phyloP scores from a whole-genome alignment of 768 basidiomycete genomes.

The Dictyophora rubrovolvata region DNA sequence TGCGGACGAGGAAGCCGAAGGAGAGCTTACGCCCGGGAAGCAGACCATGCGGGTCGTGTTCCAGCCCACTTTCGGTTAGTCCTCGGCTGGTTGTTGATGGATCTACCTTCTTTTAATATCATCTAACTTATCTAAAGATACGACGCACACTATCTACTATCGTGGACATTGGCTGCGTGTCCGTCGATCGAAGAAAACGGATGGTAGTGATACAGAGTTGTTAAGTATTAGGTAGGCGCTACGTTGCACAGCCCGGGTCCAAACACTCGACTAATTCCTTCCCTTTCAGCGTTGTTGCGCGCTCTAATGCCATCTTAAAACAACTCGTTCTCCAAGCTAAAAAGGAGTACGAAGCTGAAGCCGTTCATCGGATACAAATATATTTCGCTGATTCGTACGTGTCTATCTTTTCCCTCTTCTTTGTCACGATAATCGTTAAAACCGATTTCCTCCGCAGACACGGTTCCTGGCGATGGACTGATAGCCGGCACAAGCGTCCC shows the following conservation, averaged over 20 bases:
- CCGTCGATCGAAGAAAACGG: conserved; percentile 55
- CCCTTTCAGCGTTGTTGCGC: conserved; percentile 59
- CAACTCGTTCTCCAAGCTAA: conserved; percentile 87
- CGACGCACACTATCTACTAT: conserved; percentile 84
- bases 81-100: neutral
- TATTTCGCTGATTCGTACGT: conserved; percentile 68
- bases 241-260: neutral
- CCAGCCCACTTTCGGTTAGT: conserved; percentile 57
- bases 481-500: conserved; percentile 82
- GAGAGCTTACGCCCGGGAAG: conserved; percentile 36
- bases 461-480: conserved; percentile 82
- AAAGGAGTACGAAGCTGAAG: conserved; percentile 79
- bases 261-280: neutral
- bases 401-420: neutral
- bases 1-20: conserved; percentile 34
- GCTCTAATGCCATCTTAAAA: conserved; percentile 75
- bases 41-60: conserved; percentile 76
- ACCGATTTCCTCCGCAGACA: conserved; percentile 24
- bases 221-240: conserved; percentile 59
- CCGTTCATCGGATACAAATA: conserved; percentile 78
- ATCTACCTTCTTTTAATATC: neutral
- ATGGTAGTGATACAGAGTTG: conserved; percentile 61
- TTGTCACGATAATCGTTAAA: too few relatives aligned
- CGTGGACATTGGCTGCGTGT: conserved; percentile 77
- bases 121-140: conserved; percentile 31